These are phyloP conservation scores for Cystobasidium pallidum DNA, from an alignment of 1,284 basidiomycete genomes.

Conservation along the genomic window DNA sequence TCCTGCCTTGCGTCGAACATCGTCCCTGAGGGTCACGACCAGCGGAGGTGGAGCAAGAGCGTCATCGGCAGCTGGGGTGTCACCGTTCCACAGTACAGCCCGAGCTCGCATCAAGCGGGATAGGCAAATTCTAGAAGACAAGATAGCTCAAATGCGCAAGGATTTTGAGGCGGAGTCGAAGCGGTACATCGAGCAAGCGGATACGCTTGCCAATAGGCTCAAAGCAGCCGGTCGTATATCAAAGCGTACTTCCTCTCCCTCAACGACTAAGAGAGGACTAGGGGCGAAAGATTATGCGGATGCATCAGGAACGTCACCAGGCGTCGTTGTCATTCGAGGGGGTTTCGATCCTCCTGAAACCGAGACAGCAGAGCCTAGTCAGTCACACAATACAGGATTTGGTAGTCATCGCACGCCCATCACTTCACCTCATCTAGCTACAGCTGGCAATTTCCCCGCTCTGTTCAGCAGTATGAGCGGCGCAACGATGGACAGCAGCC, in stretches of 20 bases:
- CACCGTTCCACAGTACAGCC: constrained; percentile 16
- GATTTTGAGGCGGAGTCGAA: constrained; percentile 19
- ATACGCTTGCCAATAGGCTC: constrained; percentile 18
- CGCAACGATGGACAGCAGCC: neutral
- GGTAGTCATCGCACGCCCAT: constrained; percentile 14
- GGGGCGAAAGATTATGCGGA: neutral
- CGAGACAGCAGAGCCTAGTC: neutral
- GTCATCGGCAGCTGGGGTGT: neutral
- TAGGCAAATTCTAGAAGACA: constrained; percentile 17
- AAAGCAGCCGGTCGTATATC: neutral
- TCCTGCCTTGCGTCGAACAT: constrained; percentile 8
- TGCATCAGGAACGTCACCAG: neutral
- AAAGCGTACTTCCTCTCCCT: constrained; percentile 14
- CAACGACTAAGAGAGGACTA: neutral
- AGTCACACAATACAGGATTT: constrained; percentile 8
- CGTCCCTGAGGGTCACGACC: neutral
- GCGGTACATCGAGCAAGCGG: constrained; percentile 29
- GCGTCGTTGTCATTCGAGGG: constrained; percentile 19
- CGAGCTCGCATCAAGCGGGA: constrained; percentile 31
- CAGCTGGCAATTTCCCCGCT: constrained; percentile 16
- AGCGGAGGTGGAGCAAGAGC: constrained; percentile 1
- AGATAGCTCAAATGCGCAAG: constrained; percentile 9
- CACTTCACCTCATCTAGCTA: constrained; percentile 30
- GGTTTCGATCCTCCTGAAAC: constrained; percentile 19
- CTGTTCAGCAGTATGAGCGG: constrained; percentile 29